A percentile compares a stretch with the other conserved stretches of the same genome.
phyloP scores from a whole-genome alignment of 805 yeast species.

The Cyberlindnera suaveolens region DNA sequence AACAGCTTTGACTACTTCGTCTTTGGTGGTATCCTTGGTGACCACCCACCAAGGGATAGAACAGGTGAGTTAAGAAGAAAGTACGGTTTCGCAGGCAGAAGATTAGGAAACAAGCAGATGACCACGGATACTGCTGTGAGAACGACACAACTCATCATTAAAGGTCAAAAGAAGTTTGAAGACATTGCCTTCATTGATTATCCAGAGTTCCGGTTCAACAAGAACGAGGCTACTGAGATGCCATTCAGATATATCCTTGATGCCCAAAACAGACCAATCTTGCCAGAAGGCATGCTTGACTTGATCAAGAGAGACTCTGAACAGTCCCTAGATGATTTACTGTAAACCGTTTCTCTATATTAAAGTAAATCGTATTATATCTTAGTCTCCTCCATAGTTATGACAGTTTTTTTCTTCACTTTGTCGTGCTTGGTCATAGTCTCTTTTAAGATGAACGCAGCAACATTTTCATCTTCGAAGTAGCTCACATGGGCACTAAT shows the following conservation, averaged over 20 bases:
- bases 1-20: slow-evolving; percentile 76
- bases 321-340: slow-evolving; percentile 68
- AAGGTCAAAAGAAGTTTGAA: slow-evolving; percentile 51
- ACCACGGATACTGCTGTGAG: slow-evolving; percentile 97
- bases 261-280: slow-evolving; percentile 59
- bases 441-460: slow-evolving; percentile 69
- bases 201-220: slow-evolving; percentile 86
- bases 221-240: slow-evolving; percentile 94
- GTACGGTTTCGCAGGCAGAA: slow-evolving; percentile 81
- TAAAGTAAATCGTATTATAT: neutral
- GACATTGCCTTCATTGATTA: slow-evolving; percentile 82
- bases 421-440: slow-evolving; percentile 26
- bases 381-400: neutral
- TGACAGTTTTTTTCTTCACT: slow-evolving; percentile 26
- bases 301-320: slow-evolving; percentile 82
- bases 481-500: slow-evolving; percentile 85
- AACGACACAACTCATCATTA: slow-evolving; percentile 78
- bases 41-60: slow-evolving; percentile 87
- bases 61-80: slow-evolving; percentile 80
- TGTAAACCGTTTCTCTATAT: slow-evolving; percentile 5
- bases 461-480: slow-evolving; percentile 80
- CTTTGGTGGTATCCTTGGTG: slow-evolving; percentile 95
- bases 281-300: slow-evolving; percentile 88
- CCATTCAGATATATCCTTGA: slow-evolving; percentile 88
- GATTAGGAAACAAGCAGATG: slow-evolving; percentile 88